Base-by-base conservation (phyloP, 805 yeast species). In the Candida adriatica region DNA sequence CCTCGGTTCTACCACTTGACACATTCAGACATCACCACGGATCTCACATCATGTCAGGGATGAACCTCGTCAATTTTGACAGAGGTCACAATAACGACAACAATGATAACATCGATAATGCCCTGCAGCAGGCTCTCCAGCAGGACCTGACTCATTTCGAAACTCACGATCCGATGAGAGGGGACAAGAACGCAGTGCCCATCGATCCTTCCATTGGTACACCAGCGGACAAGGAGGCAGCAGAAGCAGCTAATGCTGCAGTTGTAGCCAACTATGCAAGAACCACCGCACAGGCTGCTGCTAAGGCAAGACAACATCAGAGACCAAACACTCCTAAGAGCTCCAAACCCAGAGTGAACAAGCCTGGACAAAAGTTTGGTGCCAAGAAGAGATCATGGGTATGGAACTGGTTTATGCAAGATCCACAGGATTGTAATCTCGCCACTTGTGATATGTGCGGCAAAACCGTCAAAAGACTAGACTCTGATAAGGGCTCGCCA, bases 311-410 rank as follows among this genome's bases (percentile, higher is more conserved):
- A 29, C 14, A 13, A 29, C 17, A 24, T n/a, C 37, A 22, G 18
- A 30, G 23, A 17, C 23, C 20, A 19, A 27, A 20, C 14, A 24
- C 25, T 4, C 35, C 30, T 8, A 48, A 41, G 27, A 25, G 31
- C 6, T 10, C 43, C 4, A 50, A 46, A 31, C 50, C 53, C 35
- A 43, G 61, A 25, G 42, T 49, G 14, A 69, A 68, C 45, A 58
- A 69, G 31, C 75, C 75, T 2, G 76, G 76, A 6, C 74, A 67
- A 41, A 67, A 64, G 42, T 70, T 70, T 38, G 79, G 79, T 13
- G 79, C 79, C 13, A 72, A 70, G 45, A 73, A 73, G 61, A 67
- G 64, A 42, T 70, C 75, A 19, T 73, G 79, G 79, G 78, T 73
- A 10, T 73, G 79, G 79, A 53, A 64, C 14, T 73, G 79, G 79